phyloP scores from a whole-genome alignment of 371 early-diverging fungal genomes.

The Mucor mucedo region DNA sequence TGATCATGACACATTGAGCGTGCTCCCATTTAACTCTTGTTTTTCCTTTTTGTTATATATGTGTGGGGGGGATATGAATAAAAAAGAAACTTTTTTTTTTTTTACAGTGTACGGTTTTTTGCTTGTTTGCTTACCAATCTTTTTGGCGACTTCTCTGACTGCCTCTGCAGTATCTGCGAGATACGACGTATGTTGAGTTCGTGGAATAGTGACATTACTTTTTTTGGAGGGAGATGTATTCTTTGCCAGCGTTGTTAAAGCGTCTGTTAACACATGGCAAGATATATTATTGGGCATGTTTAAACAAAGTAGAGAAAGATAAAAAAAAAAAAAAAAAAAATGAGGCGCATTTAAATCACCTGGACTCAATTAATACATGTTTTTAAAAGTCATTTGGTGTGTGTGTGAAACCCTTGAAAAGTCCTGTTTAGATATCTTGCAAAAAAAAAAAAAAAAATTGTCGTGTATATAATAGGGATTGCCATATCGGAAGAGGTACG shows the following conservation, averaged over 20 bases:
- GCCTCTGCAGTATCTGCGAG: conserved; percentile 49
- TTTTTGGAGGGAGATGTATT: conserved; percentile 18
- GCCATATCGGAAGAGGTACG: too few relatives aligned
- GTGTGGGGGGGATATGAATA: not conserved
- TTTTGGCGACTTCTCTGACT: conserved; percentile 49
- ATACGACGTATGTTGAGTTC: conserved; percentile 28
- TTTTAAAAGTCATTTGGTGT: not conserved
- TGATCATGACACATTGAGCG: conserved; percentile 80
- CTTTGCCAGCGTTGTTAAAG: conserved; percentile 25
- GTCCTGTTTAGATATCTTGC: too few relatives aligned
- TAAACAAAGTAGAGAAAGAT: conserved; percentile 1
- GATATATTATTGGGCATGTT: conserved; percentile 18
- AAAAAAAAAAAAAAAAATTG: too few relatives aligned
- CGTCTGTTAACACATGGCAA: conserved; percentile 25
- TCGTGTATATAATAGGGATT: too few relatives aligned
- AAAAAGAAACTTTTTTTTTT: too few relatives aligned
- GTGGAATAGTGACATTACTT: conserved; percentile 23
- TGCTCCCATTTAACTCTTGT: conserved; percentile 68
- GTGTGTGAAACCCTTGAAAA: too few relatives aligned
- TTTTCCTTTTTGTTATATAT: conserved; percentile 30
- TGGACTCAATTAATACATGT: too few relatives aligned
- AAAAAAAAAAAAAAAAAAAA: conserved; percentile 14
- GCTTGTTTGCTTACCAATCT: conserved; percentile 30
- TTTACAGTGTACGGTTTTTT: too few relatives aligned
- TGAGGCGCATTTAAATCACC: not conserved